Conservation (phyloP, 208 protist genomes). For the Wallacemonas sp. region DNA sequence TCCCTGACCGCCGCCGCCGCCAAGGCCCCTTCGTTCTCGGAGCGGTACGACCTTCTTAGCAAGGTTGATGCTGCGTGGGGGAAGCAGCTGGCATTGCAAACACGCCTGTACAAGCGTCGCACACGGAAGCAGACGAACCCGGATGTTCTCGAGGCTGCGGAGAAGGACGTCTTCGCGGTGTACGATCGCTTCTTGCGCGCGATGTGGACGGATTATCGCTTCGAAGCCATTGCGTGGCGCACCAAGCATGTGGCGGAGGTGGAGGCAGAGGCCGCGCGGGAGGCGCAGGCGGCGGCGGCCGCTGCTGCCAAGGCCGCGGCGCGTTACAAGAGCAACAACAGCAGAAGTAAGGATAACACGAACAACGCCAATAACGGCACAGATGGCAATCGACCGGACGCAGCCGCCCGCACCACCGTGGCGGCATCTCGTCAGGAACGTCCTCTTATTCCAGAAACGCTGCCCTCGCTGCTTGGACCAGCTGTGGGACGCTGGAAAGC, state of each 20-base stretch:
- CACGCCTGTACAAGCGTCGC: slow-evolving; percentile 29
- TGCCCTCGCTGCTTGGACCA: slow-evolving; percentile 50
- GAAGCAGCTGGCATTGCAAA: slow-evolving; percentile 53
- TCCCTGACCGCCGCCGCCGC: slow-evolving; percentile 51
- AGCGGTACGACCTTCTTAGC: slow-evolving; percentile 72
- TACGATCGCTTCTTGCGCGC: slow-evolving; percentile 56
- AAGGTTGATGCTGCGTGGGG: slow-evolving; percentile 74
- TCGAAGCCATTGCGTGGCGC: slow-evolving; percentile 73
- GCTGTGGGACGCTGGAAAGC: slow-evolving; percentile 69
- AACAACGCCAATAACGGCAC: not conserved
- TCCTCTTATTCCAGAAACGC: slow-evolving; percentile 26
- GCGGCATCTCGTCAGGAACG: slow-evolving; percentile 14
- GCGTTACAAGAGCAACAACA: not conserved
- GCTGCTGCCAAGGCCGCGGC: not conserved
- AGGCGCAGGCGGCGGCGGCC: not conserved
- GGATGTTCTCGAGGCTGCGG: slow-evolving; percentile 18
- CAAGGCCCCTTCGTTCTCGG: slow-evolving; percentile 45
- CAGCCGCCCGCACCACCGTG: not conserved
- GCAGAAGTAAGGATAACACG: too few relatives aligned
- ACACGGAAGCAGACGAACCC: slow-evolving; percentile 9
- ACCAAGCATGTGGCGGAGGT: slow-evolving; percentile 12
- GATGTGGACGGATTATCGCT: slow-evolving; percentile 72
- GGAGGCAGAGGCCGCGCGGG: not conserved
- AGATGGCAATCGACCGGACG: not conserved
- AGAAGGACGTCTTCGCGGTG: slow-evolving; percentile 28